Percentiles rank a stretch among this genome's conserved stretches.
These are phyloP conservation scores for Solanum chacoense DNA, from an alignment of 305 asterid genomes.

Conservation along the genomic window DNA sequence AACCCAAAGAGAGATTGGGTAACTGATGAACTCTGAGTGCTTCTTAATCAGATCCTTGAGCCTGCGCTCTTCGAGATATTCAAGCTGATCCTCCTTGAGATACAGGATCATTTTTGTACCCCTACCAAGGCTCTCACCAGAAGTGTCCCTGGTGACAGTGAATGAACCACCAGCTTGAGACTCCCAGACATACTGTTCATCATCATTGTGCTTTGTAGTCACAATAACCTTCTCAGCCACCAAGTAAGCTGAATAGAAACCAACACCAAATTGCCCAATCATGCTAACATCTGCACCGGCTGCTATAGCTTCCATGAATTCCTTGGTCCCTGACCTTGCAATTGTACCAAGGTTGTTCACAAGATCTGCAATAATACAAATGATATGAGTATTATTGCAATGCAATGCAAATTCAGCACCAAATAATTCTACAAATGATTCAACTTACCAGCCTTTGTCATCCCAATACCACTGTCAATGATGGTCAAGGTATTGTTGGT, in stretches of 20 bases:
- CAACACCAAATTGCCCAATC: constrained; percentile 33
- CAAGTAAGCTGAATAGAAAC: constrained; percentile 25
- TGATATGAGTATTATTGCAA: not conserved
- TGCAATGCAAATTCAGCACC: not conserved
- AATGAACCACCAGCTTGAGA: constrained; percentile 29
- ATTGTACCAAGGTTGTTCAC: constrained; percentile 31
- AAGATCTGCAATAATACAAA: constrained; percentile 12
- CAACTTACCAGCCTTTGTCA: constrained; percentile 3
- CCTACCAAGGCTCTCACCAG: constrained; percentile 25
- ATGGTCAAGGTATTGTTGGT: constrained; percentile 14
- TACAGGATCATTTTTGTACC: constrained; percentile 21
- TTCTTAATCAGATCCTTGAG: constrained; percentile 25
- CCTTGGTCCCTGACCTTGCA: constrained; percentile 30
- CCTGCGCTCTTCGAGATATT: constrained; percentile 26
- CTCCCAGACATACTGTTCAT: constrained; percentile 29
- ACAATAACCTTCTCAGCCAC: constrained; percentile 28
- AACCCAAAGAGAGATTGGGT: constrained; percentile 22
- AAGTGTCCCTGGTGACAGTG: constrained; percentile 21
- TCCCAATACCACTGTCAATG: constrained; percentile 16
- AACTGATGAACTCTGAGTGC: constrained; percentile 27
- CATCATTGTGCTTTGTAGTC: constrained; percentile 24
- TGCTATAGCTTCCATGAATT: constrained; percentile 25
- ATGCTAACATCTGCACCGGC: constrained; percentile 36
- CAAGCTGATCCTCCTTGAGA: constrained; percentile 28
- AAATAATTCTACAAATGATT: not conserved